Evolutionary conservation across 345 rosid genomes (phyloP), one percentile per base, ranked within the genome.

Genomic region (Euclidium syriacum): DNA sequence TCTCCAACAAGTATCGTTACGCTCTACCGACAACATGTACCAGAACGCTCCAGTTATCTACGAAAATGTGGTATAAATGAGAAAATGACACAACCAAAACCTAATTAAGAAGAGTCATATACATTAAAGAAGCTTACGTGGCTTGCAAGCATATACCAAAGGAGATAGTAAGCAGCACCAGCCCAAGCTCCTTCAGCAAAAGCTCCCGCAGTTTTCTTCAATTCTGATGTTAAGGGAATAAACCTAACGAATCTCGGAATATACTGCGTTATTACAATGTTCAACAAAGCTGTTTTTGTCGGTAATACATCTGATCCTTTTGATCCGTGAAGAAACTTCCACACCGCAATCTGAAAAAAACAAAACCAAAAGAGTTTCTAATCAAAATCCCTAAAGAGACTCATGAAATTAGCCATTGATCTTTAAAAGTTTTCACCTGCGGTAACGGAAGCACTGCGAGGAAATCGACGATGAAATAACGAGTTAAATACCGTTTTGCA

Each of bases 11-110:
- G 84, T 61, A 39, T 73, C 85, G 18, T 87, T 79, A 19, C 97
- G 83, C 70, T 90, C 95, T 35, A 90, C 73, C 2, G 94, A 90
- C 46, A 90, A 75, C 14, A 87, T 71, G 78, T 87, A 90, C 94
- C 95, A 90, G 19, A 90, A 80, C 17, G 94, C 92, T 41, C 97
- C 97, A 7, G 70, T 80, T 55, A 87, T 82, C 97, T 90, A 85
- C 36, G 52, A 34, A 62, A 16, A 3, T 3, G 2, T 12, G 4
- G 12, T 1, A 8, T 10, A 5, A 27, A 39, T 29, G 30, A 27
- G 39, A 25, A 53, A n/a, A 34, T 1, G 17, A 12, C 20, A 53
- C 29, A 18, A 38, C 11, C 20, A 52, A 32, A 30, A 20, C 42
- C 5, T 46, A 56, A 51, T 1, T 34, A 38, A 39, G 33, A 52